phyloP scores from a whole-genome alignment of 148 eudicot genomes.

The Dysphania ambrosioides region DNA sequence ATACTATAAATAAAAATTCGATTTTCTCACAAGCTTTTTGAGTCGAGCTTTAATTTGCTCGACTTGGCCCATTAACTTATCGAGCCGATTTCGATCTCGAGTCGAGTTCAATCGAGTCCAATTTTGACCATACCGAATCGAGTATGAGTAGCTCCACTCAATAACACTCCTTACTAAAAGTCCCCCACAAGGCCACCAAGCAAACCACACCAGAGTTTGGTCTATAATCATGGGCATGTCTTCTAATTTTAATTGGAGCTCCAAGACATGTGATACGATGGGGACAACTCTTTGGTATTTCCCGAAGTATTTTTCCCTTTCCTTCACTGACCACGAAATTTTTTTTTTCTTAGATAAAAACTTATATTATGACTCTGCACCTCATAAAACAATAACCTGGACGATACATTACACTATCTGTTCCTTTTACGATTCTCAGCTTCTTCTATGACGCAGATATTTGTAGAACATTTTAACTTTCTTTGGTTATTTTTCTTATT shows the following conservation, averaged over 20 bases:
- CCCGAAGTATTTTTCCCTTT: constrained; percentile 5
- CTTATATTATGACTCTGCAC: too few relatives aligned
- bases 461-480: neutral
- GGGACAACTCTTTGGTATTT: constrained; percentile 18
- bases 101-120: too few relatives aligned
- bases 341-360: too few relatives aligned
- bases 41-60: too few relatives aligned
- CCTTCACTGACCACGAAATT: too few relatives aligned
- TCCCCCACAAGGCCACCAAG: neutral
- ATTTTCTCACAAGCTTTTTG: too few relatives aligned
- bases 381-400: neutral
- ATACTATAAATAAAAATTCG: too few relatives aligned
- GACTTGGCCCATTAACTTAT: too few relatives aligned
- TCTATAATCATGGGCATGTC: constrained; percentile 12
- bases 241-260: constrained; percentile 7
- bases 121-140: too few relatives aligned
- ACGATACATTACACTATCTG: neutral
- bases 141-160: too few relatives aligned
- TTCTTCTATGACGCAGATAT: constrained; percentile 14
- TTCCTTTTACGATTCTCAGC: constrained; percentile 27
- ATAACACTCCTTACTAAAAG: too few relatives aligned
- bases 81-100: too few relatives aligned
- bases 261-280: constrained; percentile 29
- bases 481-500: neutral
- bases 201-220: constrained; percentile 17